Evolutionary conservation across 2,329 filamentous ascomycete species (phyloP), one percentile per base, ranked within the genome.

Genomic region (Nigrospora oryzae): DNA sequence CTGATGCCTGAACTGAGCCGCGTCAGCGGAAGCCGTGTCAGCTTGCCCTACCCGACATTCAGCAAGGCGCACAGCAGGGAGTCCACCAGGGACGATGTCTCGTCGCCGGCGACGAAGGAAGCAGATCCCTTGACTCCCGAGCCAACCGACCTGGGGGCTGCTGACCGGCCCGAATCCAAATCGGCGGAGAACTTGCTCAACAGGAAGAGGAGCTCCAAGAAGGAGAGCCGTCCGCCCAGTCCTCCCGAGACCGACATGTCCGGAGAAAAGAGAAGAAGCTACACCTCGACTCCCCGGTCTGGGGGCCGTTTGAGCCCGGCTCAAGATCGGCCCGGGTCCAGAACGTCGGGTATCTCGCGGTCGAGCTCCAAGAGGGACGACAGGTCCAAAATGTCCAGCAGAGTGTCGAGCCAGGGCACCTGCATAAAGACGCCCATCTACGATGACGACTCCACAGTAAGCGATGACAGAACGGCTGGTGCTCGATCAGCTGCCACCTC

Each of bases 1-100:
- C 51, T 62, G 17, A 55, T 61, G 4, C 59, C 60, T 40, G 60
- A 63, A 47, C 38, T 50, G 13, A 54, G 49, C 40, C 53, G 50
- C 36, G 40, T 49, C 23, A 49, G 51, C 44, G 7, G 23, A 5
- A 62, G 59, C 50, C 51, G 59, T 43, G 51, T 61, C 46, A 61
- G 57, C 51, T 43, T 63, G 43, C 59, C 59, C 15, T 63, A 63
- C 41, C 60, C 60, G 23, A 51, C 38, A 41, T 63, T 63, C 49
- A 62, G 57, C 66, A 96, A 94, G 66, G 86, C 86, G 12, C 88
- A 95, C 63, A 94, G 89, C 71, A 93, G 89, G 64, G 91, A 96
- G 67, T 74, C 79, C 51, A 83, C 79, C 58, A 71, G 70, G 43
- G 77, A 82, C 38, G 72, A 78, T 43, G 53, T 77, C 40, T 60